These are phyloP conservation scores for Corchorus olitorius DNA, from an alignment of 345 rosid species.

Conservation along the genomic window DNA sequence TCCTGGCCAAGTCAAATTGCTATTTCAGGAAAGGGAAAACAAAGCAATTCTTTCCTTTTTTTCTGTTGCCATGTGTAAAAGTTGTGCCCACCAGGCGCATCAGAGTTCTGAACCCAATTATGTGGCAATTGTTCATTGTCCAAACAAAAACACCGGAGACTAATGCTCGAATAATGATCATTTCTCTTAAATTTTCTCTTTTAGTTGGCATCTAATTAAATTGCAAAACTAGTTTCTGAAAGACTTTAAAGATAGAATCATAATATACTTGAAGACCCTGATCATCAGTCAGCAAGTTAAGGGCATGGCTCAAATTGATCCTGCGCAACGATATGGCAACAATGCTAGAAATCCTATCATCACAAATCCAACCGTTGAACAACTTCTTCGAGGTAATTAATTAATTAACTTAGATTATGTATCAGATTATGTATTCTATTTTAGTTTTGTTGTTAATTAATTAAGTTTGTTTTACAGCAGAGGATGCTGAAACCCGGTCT, in stretches of 20 bases:
- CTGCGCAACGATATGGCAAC: neutral
- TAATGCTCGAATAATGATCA: conserved; percentile 24
- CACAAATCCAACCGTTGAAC: neutral
- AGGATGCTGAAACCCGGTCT: neutral
- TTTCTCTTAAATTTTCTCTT: neutral
- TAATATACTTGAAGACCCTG: neutral
- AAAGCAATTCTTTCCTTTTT: neutral
- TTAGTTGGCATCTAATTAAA: neutral
- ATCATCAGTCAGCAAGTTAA: neutral
- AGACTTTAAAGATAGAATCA: neutral
- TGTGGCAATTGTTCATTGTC: conserved; percentile 19
- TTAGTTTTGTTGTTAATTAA: neutral
- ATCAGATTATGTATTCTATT: neutral
- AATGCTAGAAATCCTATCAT: neutral
- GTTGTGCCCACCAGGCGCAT: conserved; percentile 23
- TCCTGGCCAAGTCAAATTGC: conserved; percentile 24
- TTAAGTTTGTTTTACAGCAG: neutral
- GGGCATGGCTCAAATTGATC: conserved; percentile 10
- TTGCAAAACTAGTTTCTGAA: neutral
- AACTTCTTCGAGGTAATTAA: conserved; percentile 12
- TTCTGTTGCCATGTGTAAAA: conserved; percentile 26
- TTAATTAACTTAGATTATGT: neutral
- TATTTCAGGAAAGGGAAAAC: conserved; percentile 24
- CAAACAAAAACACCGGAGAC: conserved; percentile 40
- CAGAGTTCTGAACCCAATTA: neutral